Percentiles rank a stretch among this genome's conserved stretches.
Conservation (phyloP, 1,139 yeast species). For the Nadsonia commutata region DNA sequence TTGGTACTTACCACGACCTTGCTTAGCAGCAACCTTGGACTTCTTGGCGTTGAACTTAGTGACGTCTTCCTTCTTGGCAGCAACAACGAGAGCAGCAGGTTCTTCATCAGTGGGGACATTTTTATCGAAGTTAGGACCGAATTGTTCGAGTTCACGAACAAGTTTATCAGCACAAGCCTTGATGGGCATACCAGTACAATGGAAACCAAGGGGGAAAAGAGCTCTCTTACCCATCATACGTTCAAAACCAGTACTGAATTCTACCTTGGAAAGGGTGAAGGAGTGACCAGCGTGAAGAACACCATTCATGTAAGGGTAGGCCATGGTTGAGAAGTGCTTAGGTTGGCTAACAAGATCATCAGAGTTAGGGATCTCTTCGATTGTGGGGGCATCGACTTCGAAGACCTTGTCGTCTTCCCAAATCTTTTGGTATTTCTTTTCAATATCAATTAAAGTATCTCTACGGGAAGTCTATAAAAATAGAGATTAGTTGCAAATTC, state of each 20-base stretch:
- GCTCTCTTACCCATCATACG: constrained; percentile 91
- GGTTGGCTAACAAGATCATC: constrained; percentile 71
- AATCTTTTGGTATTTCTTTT: constrained; percentile 70
- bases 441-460: constrained; percentile 81
- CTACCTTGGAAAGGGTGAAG: constrained; percentile 89
- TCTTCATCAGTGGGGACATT: constrained; percentile 46
- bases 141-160: constrained; percentile 78
- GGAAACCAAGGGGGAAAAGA: constrained; percentile 93
- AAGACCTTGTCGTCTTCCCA: constrained; percentile 82
- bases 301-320: constrained; percentile 99
- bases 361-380: constrained; percentile 46
- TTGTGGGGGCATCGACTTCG: constrained; percentile 75
- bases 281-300: constrained; percentile 96
- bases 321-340: constrained; percentile 87
- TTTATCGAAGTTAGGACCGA: constrained; percentile 72
- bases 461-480: constrained; percentile 57
- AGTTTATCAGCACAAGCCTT: constrained; percentile 93
- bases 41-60: constrained; percentile 87
- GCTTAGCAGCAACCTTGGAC: constrained; percentile 84
- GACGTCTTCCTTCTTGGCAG: constrained; percentile 46
- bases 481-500: too few species aligned
- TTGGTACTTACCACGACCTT: constrained; percentile 89
- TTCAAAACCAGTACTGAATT: constrained; percentile 86
- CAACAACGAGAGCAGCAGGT: constrained; percentile 29
- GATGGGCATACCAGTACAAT: constrained; percentile 99